phyloP scores from a whole-genome alignment of 495 filamentous ascomycete genomes.

The Podospora australis region DNA sequence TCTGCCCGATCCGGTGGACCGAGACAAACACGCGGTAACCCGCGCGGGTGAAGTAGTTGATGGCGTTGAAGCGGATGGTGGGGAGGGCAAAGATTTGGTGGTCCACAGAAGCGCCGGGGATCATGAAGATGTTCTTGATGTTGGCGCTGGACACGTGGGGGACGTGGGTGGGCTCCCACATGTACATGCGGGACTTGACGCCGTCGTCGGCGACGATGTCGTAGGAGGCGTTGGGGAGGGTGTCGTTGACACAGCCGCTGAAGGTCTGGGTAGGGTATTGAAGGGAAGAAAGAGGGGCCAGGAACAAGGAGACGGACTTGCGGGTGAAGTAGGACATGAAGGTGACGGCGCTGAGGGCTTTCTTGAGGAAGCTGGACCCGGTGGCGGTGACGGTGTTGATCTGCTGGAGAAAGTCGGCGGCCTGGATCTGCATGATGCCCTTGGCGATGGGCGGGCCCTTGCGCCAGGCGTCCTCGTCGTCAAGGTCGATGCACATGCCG shows the following conservation, averaged over 20 bases:
- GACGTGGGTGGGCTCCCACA: constrained; percentile 45
- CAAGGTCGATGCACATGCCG: constrained; percentile 24
- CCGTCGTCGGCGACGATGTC: constrained; percentile 43
- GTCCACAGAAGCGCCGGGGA: constrained; percentile 57
- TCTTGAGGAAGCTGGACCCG: constrained; percentile 39
- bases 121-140: constrained; percentile 48
- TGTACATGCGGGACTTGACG: constrained; percentile 46
- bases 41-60: constrained; percentile 56
- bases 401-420: constrained; percentile 50
- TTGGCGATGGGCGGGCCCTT: constrained; percentile 43
- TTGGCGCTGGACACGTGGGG: constrained; percentile 22
- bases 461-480: constrained; percentile 33
- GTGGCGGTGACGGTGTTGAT: constrained; percentile 48
- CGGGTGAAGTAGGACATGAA: constrained; percentile 53
- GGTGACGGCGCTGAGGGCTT: constrained; percentile 35
- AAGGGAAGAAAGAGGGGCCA: constrained; percentile 48
- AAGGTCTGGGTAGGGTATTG: constrained; percentile 46
- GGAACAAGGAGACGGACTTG: constrained; percentile 48
- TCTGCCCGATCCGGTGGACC: constrained; percentile 55
- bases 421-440: constrained; percentile 54
- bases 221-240: constrained; percentile 30
- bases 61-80: constrained; percentile 57
- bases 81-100: constrained; percentile 60
- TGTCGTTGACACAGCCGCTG: constrained; percentile 45
- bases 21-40: constrained; percentile 54